Percentiles rank a stretch among this genome's conserved stretches.
phyloP scores from a whole-genome alignment of 352 stramenopile genomes.

The Pythium dissotocum region DNA sequence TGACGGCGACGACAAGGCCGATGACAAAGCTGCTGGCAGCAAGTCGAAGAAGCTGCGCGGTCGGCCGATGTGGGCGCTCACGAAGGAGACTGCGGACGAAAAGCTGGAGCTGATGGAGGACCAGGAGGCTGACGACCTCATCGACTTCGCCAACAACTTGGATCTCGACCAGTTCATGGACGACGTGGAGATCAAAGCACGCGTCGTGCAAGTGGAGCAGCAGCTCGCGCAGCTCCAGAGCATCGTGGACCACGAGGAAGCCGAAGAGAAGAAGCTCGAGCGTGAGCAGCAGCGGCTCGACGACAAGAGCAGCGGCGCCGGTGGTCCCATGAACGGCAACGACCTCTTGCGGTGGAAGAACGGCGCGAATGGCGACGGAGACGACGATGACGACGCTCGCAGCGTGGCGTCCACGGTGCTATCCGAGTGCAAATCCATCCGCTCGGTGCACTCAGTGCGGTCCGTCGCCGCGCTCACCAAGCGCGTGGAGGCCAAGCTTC shows the following conservation, averaged over 20 bases:
- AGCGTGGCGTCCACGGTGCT: slow-evolving; percentile 78
- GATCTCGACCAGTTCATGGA: slow-evolving; percentile 95
- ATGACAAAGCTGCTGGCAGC: slow-evolving; percentile 24
- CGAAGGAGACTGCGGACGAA: slow-evolving; percentile 78
- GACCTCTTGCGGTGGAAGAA: slow-evolving; percentile 49
- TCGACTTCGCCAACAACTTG: slow-evolving; percentile 93
- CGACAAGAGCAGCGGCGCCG: slow-evolving; percentile 38
- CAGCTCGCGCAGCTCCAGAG: slow-evolving; percentile 89
- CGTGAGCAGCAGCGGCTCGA: slow-evolving; percentile 75
- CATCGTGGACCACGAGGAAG: slow-evolving; percentile 77
- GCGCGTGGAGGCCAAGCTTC: slow-evolving; percentile 71
- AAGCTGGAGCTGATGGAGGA: slow-evolving; percentile 77
- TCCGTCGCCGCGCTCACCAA: slow-evolving; percentile 76
- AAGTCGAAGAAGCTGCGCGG: slow-evolving; percentile 32
- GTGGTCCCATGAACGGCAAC: slow-evolving; percentile 47
- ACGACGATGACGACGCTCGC: slow-evolving; percentile 61
- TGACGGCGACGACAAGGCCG: slow-evolving; percentile 21
- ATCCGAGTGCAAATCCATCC: slow-evolving; percentile 87
- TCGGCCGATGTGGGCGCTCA: slow-evolving; percentile 92
- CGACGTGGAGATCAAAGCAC: slow-evolving; percentile 87
- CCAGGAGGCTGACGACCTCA: slow-evolving; percentile 88
- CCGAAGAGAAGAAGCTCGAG: slow-evolving; percentile 80
- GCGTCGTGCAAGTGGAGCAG: slow-evolving; percentile 86
- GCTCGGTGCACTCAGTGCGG: slow-evolving; percentile 79
- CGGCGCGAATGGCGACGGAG: slow-evolving; percentile 19